These are phyloP conservation scores for Alternaria postmessia DNA, from an alignment of 2,329 filamentous ascomycete genomes.

Conservation along the genomic window DNA sequence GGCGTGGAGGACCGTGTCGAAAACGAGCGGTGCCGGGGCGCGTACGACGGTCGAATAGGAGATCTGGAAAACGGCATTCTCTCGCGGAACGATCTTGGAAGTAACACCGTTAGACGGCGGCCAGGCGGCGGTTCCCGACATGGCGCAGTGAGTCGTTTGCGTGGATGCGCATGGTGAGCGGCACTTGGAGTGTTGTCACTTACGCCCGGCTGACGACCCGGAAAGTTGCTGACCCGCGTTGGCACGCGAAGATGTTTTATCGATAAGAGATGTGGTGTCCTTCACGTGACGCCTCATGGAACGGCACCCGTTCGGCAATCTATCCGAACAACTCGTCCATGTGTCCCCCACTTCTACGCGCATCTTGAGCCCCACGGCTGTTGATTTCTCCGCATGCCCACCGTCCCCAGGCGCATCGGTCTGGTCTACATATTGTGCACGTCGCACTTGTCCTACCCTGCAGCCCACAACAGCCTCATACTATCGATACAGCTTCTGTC, in stretches of 20 bases:
- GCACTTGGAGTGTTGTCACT: not conserved
- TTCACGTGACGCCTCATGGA: too few relatives aligned
- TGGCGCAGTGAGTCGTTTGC: not conserved
- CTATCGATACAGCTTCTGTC: too few relatives aligned
- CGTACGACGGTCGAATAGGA: constrained; percentile 14
- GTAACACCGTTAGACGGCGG: constrained; percentile 19
- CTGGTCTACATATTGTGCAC: too few relatives aligned
- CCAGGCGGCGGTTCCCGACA: constrained; percentile 12
- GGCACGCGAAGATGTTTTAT: not conserved
- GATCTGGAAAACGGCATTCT: constrained; percentile 13
- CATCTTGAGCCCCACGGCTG: too few relatives aligned
- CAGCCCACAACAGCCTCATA: too few relatives aligned
- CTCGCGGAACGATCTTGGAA: constrained; percentile 17
- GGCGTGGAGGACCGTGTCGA: constrained; percentile 23
- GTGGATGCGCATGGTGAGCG: not conserved
- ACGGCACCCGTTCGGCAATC: too few relatives aligned
- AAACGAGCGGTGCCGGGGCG: constrained; percentile 30
- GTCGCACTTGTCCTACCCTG: too few relatives aligned
- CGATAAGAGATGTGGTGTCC: not conserved
- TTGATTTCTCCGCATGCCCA: too few relatives aligned
- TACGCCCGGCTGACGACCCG: not conserved
- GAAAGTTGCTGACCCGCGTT: not conserved
- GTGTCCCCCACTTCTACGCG: too few relatives aligned
- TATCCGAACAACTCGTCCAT: too few relatives aligned
- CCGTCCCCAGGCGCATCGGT: too few relatives aligned